A percentile compares a stretch with the other conserved stretches of the same genome.
Conservation (phyloP, 1,284 basidiomycete species). For the Abortiporus biennis region DNA sequence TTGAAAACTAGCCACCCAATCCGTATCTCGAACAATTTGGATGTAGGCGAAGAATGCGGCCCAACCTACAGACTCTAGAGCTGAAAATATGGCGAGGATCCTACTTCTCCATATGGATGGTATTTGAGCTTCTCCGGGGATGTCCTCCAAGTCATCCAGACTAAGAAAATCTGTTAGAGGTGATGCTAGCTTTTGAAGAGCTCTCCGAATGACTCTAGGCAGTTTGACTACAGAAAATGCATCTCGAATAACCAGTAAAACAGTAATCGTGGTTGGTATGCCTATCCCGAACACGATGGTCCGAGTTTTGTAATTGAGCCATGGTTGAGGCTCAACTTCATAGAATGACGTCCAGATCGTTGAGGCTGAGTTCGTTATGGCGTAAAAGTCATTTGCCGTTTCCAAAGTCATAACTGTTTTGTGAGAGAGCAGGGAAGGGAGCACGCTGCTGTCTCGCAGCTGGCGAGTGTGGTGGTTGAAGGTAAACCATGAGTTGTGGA, state of each 20-base stretch:
- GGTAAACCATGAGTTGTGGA: too few species aligned
- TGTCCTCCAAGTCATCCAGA: slow-evolving; percentile 42
- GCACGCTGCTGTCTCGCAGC: too few species aligned
- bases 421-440: too few species aligned
- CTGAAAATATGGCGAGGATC: slow-evolving; percentile 29
- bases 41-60: slow-evolving; percentile 29
- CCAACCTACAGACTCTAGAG: slow-evolving; percentile 27
- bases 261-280: slow-evolving; percentile 2
- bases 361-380: neutral
- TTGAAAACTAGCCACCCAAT: slow-evolving; percentile 7
- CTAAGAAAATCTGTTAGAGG: slow-evolving; percentile 50
- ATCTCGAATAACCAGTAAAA: slow-evolving; percentile 22
- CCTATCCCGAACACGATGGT: slow-evolving; percentile 1
- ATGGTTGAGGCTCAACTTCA: too few species aligned
- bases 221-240: slow-evolving; percentile 19
- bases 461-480: too few species aligned
- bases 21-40: slow-evolving; percentile 19
- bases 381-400: too few species aligned
- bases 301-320: neutral
- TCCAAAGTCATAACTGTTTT: too few species aligned
- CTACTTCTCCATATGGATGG: slow-evolving; percentile 28
- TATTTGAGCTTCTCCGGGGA: slow-evolving; percentile 22
- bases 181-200: slow-evolving; percentile 25
- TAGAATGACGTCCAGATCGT: too few species aligned
- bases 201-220: slow-evolving; percentile 24